Evolutionary conservation across 768 basidiomycete species (phyloP).

Genomic region (Pleurotus ostreatus): DNA sequence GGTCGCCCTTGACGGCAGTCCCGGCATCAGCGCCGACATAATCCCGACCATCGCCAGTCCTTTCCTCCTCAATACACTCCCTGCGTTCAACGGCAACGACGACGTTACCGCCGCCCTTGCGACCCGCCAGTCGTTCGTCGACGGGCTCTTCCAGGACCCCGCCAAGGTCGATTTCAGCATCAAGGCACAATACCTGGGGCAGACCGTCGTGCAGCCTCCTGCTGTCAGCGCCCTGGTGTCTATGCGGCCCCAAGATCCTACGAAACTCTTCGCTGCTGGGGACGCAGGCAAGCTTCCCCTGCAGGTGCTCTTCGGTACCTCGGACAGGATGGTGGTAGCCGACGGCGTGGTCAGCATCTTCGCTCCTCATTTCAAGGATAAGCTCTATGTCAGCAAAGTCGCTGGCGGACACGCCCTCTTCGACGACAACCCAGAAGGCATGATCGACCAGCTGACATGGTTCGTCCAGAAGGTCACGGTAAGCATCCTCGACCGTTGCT

Average conservation of each 20-base stretch:
- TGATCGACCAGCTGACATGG: not conserved
- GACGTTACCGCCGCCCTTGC: slow-evolving; percentile 17
- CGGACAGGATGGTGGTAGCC: not conserved
- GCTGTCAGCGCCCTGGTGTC: slow-evolving; percentile 17
- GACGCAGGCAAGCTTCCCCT: slow-evolving; percentile 21
- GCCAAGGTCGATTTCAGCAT: slow-evolving; percentile 20
- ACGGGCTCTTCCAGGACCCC: slow-evolving; percentile 22
- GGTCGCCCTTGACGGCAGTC: slow-evolving; percentile 23
- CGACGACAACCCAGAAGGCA: slow-evolving; percentile 2
- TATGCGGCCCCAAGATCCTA: slow-evolving; percentile 21
- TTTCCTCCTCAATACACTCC: slow-evolving; percentile 13
- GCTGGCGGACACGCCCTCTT: not conserved
- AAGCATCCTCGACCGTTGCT: too few relatives aligned
- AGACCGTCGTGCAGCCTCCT: slow-evolving; percentile 16
- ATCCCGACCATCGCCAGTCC: slow-evolving; percentile 18
- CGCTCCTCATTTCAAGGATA: not conserved
- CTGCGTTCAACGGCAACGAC: slow-evolving; percentile 18
- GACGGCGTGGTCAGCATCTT: not conserved
- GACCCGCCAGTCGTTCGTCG: slow-evolving; percentile 20
- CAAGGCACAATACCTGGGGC: slow-evolving; percentile 21
- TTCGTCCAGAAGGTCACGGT: not conserved
- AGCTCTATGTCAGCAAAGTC: not conserved
- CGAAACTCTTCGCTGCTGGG: slow-evolving; percentile 22
- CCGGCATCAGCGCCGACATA: slow-evolving; percentile 19
- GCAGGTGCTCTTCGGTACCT: slow-evolving; percentile 15